Conservation (phyloP, 176 grass and related monocot genomes). For the Thalia dealbata region DNA sequence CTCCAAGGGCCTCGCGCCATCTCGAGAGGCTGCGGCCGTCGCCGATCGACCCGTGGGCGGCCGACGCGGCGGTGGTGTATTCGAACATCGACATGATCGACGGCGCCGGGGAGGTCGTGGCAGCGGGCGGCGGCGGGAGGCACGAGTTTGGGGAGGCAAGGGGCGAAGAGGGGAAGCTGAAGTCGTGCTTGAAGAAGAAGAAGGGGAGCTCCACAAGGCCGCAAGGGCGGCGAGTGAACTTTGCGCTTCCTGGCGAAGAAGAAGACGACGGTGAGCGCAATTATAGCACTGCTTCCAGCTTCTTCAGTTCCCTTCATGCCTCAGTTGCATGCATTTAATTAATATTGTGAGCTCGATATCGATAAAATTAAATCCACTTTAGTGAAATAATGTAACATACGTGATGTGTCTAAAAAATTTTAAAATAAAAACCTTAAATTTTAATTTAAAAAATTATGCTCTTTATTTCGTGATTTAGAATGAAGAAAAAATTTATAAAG, state of each 20-base stretch:
- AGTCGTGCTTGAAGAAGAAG: slow-evolving; percentile 8
- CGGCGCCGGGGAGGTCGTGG: background rate
- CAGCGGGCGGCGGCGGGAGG: background rate
- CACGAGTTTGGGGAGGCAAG: background rate
- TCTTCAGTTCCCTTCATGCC: no score
- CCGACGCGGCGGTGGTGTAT: background rate
- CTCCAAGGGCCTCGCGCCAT: background rate
- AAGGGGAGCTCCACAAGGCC: background rate
- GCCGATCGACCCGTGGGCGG: background rate
- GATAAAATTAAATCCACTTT: no score
- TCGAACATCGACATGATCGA: background rate
- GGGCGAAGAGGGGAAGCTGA: background rate
- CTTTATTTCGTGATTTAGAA: no score
- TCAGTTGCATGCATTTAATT: no score
- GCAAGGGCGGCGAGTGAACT: background rate
- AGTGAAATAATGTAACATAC: no score
- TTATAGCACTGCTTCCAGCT: no score
- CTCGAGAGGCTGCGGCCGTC: background rate
- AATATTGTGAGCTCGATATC: no score
- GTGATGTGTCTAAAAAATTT: no score
- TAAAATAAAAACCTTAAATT: no score
- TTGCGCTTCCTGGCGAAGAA: background rate
- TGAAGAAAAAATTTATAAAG: no score
- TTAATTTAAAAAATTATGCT: no score
- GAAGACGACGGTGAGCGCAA: no score